Base-by-base conservation (phyloP, 441 rosid genomes). In the Daphne laureola region DNA sequence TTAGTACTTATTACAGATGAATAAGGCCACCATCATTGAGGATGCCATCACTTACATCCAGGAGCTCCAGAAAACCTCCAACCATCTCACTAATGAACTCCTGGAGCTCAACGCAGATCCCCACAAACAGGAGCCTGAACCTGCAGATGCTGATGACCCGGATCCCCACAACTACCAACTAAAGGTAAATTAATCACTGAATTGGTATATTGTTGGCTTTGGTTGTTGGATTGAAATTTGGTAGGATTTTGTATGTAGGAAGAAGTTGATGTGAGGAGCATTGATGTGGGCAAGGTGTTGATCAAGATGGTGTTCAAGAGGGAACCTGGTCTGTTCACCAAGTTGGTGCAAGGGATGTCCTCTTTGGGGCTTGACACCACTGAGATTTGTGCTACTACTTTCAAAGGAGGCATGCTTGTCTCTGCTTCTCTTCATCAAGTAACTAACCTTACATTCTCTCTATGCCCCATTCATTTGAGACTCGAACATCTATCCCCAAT, bases 41-140 rank as follows among this genome's bases (percentile, higher is more conserved):
- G 98, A 87, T 61, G 89, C 98, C 0, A 78, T 84, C 18, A 74
- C 76, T 67, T 88, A 83, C 78, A 84, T 88, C 35, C 67, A 66
- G 61, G 76, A 75, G 69, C 80, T 87, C 67, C 69, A 80, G 71
- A 70, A 47, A 44, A 66, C 71, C 43, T 84, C 73, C 51, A 16
- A 71, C 55, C 61, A 14, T 65, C 86, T 85, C 12, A 58, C 66
- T 16, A 78, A 76, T 43, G 72, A 70, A 67, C 83, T 91, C 59
- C 73, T 60, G 21, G 86, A 80, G 62, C 68, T 76, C 69, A 90
- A 83, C 44, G 69, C 72, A 57, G 78, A 65, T 18, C 31, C 7
- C 5, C 8, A 31, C 36, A 31, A 31, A 31, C 7, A 31, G 36
- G 36, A 31, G 5, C 7, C 36, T 31, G 36, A 5, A 4, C 4